A percentile compares a stretch with the other conserved stretches of the same genome.
These are phyloP conservation scores for Trametes elegans DNA, from an alignment of 768 basidiomycete genomes.

Conservation along the genomic window DNA sequence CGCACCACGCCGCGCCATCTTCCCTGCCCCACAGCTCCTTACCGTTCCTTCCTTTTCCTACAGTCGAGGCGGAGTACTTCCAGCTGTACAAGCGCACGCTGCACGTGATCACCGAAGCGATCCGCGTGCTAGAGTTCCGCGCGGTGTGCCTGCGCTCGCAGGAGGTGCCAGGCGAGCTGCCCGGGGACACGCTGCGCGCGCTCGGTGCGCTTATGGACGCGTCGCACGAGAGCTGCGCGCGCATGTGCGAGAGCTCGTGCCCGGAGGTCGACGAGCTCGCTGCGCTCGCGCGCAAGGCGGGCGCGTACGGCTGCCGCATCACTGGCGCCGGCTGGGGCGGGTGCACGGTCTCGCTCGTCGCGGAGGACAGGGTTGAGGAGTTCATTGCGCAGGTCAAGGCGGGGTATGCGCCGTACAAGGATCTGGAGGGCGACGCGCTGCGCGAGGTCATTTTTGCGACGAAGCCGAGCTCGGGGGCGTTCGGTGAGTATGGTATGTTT, in stretches of 20 bases:
- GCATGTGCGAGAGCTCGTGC: constrained; percentile 77
- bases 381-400: constrained; percentile 64
- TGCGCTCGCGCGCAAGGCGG: constrained; percentile 59
- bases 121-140: constrained; percentile 78
- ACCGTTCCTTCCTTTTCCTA: neutral
- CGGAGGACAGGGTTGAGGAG: constrained; percentile 53
- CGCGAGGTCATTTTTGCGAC: constrained; percentile 78
- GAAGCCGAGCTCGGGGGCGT: constrained; percentile 78
- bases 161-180: constrained; percentile 19
- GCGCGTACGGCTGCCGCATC: constrained; percentile 80
- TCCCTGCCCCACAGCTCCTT: neutral
- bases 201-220: constrained; percentile 79
- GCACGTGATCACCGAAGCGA: constrained; percentile 80
- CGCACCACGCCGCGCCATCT: constrained; percentile 37
- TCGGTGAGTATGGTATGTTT: constrained; percentile 49
- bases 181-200: constrained; percentile 36
- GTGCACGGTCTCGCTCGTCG: constrained; percentile 80
- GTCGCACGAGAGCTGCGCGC: constrained; percentile 68
- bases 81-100: constrained; percentile 79
- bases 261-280: constrained; percentile 74
- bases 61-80: constrained; percentile 80
- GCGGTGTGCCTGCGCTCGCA: constrained; percentile 49
- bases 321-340: constrained; percentile 95
- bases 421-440: constrained; percentile 55
- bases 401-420: constrained; percentile 64